A percentile compares a stretch with the other conserved stretches of the same genome.
Conservation (phyloP, 441 rosid species). For the Capsella rubella region DNA sequence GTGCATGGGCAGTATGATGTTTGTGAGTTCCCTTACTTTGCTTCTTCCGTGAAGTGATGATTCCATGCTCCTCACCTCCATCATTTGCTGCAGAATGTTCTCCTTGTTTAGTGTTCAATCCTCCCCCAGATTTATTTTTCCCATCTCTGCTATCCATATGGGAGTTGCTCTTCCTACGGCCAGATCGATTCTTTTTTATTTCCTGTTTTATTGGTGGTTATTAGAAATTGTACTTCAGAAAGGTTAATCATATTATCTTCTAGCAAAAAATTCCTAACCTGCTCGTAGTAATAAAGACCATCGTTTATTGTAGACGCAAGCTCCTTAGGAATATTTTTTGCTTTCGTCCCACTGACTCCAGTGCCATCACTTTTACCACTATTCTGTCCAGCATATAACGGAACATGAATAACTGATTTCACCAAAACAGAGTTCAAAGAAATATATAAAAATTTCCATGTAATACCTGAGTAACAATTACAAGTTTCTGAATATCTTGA, state of each 20-base stretch:
- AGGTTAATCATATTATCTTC: slow-evolving; percentile 17
- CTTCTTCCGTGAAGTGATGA: slow-evolving; percentile 56
- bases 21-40: slow-evolving; percentile 68
- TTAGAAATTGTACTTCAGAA: slow-evolving; percentile 23
- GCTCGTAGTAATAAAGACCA: slow-evolving; percentile 93
- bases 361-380: slow-evolving; percentile 58
- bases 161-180: slow-evolving; percentile 58
- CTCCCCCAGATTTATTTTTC: slow-evolving; percentile 52
- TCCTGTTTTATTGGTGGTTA: slow-evolving; percentile 57
- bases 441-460: not conserved
- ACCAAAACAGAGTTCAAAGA: slow-evolving; percentile 10
- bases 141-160: slow-evolving; percentile 67
- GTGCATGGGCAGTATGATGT: slow-evolving; percentile 69
- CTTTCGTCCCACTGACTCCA: slow-evolving; percentile 52
- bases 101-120: slow-evolving; percentile 51
- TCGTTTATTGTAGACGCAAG: slow-evolving; percentile 87
- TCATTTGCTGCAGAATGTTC: slow-evolving; percentile 57
- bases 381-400: slow-evolving; percentile 69
- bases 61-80: slow-evolving; percentile 66
- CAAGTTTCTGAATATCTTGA: slow-evolving; percentile 92
- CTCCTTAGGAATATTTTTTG: slow-evolving; percentile 70
- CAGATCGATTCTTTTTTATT: slow-evolving; percentile 64
- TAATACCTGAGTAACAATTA: slow-evolving; percentile 93
- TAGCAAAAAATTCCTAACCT: slow-evolving; percentile 52
- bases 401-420: slow-evolving; percentile 28